Evolutionary conservation across 495 filamentous ascomycete species (phyloP), one percentile per base, ranked within the genome.

Genomic region (Talaromyces adpressus): DNA sequence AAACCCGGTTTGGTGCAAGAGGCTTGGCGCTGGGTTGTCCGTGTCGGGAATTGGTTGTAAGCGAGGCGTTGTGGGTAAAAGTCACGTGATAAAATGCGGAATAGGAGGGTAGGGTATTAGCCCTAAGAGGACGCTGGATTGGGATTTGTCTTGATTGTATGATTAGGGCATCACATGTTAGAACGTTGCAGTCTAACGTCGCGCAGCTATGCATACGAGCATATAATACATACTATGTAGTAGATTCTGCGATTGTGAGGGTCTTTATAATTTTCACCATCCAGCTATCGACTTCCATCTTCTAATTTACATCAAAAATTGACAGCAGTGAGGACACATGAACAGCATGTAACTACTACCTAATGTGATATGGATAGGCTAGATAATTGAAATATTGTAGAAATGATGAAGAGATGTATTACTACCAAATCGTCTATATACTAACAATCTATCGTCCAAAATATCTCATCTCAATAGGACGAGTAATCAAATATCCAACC

Each of bases 391-490:
- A 49, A 20, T 20, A 3, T 49, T 4, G n/a, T 49, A 1, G 2
- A 41, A 39, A 41, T 41, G 1, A 5, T 7, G 0, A 49, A 9
- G 32, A 36, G n/a, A 49, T 49, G 18, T 20, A 56, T 56, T 56
- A 27, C 52, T 56, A 56, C 30, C 52, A 56, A 54, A 27, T 47
- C 29, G 6, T 20, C 45, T 20, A 22, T 29, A 27, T 29, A 29
- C 22, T 27, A 29, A 56, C 8, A 29, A 16, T 20, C 30, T 58
- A 81, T 54, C 77, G 68, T 62, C 77, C 73, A 59, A 76, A 71
- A 27, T 65, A 62, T 65, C 65, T 73, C 30, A 78, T 29, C 59
- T 81, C 77, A 29, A 79, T 41, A 18, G 72, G 72, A 22, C 78
- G 67, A 65, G 77, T 45, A 18, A 66, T 41, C 45, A 71, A 65